Evolutionary conservation across 2,329 filamentous ascomycete species (phyloP).

Genomic region (Diaporthe batatas): DNA sequence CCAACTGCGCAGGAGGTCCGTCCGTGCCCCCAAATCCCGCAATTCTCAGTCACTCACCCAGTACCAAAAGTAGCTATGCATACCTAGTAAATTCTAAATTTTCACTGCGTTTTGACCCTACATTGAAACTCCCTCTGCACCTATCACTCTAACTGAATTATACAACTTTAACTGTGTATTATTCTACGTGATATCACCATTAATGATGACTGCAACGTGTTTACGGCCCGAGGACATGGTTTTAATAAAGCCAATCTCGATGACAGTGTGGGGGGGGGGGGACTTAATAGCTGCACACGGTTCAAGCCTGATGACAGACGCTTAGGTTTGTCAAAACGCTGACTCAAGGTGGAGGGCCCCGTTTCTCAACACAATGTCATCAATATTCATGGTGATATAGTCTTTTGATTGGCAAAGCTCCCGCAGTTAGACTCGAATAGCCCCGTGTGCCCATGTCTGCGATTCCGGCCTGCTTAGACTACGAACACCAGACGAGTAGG

Average conservation of each 20-base stretch:
- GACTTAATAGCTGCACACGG: no score
- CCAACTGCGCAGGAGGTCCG: not conserved
- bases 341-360: no score
- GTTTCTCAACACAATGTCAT: not conserved
- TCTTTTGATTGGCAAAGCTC: conserved; percentile 4
- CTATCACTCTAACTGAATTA: no score
- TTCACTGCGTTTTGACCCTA: not conserved
- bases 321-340: not conserved
- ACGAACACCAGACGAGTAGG: not conserved
- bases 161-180: no score
- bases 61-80: conserved; percentile 5
- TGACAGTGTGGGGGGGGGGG: no score
- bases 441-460: not conserved
- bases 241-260: no score
- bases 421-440: not conserved
- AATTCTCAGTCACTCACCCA: conserved; percentile 8
- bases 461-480: not conserved
- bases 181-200: no score
- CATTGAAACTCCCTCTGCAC: not conserved
- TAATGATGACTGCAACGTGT: no score
- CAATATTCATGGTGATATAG: not conserved
- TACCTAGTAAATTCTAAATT: not conserved
- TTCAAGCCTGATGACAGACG: not conserved
- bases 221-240: no score
- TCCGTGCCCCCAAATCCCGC: not conserved